Conservation (phyloP, 495 filamentous ascomycete species). For the Penicillium verhagenii region DNA sequence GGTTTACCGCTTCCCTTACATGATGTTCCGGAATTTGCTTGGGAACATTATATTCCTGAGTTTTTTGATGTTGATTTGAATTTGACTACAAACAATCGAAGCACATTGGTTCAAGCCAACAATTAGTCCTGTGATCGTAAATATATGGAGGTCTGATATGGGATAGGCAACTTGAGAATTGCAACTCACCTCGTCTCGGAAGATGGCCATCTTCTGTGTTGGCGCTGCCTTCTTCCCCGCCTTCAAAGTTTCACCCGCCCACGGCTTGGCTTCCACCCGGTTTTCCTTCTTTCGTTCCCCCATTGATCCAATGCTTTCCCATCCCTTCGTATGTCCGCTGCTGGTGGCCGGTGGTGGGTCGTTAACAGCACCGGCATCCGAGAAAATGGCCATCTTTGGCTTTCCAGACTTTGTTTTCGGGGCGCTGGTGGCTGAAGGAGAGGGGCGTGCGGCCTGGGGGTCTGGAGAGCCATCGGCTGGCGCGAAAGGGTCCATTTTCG, state of each 20-base stretch:
- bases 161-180: constrained; percentile 21
- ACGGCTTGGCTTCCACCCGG: constrained; percentile 78
- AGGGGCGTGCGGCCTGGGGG: constrained; percentile 61
- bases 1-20: constrained; percentile 73
- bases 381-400: constrained; percentile 90
- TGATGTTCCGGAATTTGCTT: constrained; percentile 47
- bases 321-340: constrained; percentile 61
- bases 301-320: constrained; percentile 87
- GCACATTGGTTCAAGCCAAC: constrained; percentile 60
- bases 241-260: constrained; percentile 89
- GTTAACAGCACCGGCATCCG: constrained; percentile 57
- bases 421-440: constrained; percentile 40
- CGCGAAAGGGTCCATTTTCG: constrained; percentile 80
- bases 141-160: constrained; percentile 59
- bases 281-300: constrained; percentile 94
- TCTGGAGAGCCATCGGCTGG: constrained; percentile 47
- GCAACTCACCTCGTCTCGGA: constrained; percentile 90
- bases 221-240: constrained; percentile 74
- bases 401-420: constrained; percentile 61
- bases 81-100: constrained; percentile 58
- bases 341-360: constrained; percentile 46
- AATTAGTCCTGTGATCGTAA: constrained; percentile 99
- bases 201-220: constrained; percentile 81
- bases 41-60: constrained; percentile 23
- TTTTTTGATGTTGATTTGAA: constrained; percentile 41